Conservation (phyloP, 164 flowering plant genomes). For the Magnolia changhungtana region DNA sequence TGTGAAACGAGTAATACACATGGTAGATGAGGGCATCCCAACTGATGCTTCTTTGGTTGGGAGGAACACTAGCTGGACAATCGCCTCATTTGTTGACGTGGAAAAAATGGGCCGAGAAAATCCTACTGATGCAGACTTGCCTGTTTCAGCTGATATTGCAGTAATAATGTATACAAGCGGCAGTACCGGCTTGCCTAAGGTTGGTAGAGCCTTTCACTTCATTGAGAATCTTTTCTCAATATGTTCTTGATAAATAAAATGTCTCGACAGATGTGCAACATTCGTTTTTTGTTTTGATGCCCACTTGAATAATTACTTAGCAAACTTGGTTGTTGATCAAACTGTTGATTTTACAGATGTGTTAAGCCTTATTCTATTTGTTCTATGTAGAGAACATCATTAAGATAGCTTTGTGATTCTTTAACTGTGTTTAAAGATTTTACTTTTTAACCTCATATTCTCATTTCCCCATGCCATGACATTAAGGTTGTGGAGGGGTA, state of each 20-base stretch:
- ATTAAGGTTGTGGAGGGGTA: too few relatives aligned
- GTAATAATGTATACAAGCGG: constrained; percentile 99
- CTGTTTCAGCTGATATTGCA: constrained; percentile 81
- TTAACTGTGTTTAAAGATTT: too few relatives aligned
- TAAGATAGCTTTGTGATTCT: background rate
- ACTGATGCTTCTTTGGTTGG: constrained; percentile 33
- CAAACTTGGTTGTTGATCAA: background rate
- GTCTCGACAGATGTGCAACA: background rate
- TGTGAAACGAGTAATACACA: constrained; percentile 75
- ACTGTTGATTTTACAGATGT: background rate
- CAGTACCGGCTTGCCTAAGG: constrained; percentile 99
- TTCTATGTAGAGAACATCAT: background rate
- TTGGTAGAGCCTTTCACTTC: constrained; percentile 22
- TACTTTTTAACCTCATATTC: too few relatives aligned
- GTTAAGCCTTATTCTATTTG: background rate
- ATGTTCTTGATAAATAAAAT: background rate
- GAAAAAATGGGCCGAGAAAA: constrained; percentile 63
- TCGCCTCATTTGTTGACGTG: constrained; percentile 60
- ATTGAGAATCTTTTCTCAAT: background rate
- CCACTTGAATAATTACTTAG: background rate
- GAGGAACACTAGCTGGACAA: constrained; percentile 45
- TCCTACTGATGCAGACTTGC: constrained; percentile 63
- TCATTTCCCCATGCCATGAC: too few relatives aligned
- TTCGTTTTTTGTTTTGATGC: background rate
- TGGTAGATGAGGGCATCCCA: constrained; percentile 61